A percentile compares a stretch with the other conserved stretches of the same genome.
Evolutionary conservation across 192 early-diverging fungal species (phyloP).

Genomic region (Entomortierella lignicola): DNA sequence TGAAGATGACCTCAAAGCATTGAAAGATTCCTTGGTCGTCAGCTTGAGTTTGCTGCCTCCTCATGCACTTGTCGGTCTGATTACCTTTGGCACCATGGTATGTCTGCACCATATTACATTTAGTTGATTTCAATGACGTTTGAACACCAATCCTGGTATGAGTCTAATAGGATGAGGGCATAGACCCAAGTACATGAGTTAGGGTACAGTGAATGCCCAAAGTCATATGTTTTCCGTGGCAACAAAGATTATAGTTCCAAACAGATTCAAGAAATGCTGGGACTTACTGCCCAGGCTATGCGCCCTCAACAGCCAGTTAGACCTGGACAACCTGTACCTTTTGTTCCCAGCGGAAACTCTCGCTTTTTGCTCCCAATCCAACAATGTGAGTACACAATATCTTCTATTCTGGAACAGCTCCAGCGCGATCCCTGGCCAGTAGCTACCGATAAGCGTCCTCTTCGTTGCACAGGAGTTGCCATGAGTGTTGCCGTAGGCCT

Average conservation of each 20-base stretch:
- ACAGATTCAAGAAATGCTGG: conserved; percentile 98
- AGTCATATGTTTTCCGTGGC: conserved; percentile 98
- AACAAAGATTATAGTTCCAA: conserved; percentile 95
- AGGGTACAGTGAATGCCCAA: conserved; percentile 94
- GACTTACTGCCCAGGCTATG: conserved; percentile 67
- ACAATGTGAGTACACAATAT: conserved; percentile 97
- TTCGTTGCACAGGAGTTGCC: conserved; percentile 95
- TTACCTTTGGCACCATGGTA: conserved; percentile 99
- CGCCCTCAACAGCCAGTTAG: conserved; percentile 61
- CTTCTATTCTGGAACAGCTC: conserved; percentile 94
- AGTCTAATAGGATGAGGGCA: not conserved
- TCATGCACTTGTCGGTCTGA: conserved; percentile 92
- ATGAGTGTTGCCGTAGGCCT: conserved; percentile 94
- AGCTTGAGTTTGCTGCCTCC: conserved; percentile 91
- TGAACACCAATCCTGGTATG: too few relatives aligned
- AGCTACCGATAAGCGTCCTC: conserved; percentile 89
- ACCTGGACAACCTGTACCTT: conserved; percentile 54
- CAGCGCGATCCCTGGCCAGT: conserved; percentile 99
- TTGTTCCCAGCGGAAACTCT: conserved; percentile 30
- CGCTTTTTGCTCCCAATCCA: conserved; percentile 92
- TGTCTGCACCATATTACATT: not conserved
- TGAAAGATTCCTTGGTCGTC: conserved; percentile 94
- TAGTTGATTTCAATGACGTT: too few relatives aligned
- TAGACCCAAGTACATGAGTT: conserved; percentile 97
- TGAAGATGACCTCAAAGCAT: conserved; percentile 93